Evolutionary conservation across 768 basidiomycete species (phyloP).

Genomic region (Boletus sensibilis): DNA sequence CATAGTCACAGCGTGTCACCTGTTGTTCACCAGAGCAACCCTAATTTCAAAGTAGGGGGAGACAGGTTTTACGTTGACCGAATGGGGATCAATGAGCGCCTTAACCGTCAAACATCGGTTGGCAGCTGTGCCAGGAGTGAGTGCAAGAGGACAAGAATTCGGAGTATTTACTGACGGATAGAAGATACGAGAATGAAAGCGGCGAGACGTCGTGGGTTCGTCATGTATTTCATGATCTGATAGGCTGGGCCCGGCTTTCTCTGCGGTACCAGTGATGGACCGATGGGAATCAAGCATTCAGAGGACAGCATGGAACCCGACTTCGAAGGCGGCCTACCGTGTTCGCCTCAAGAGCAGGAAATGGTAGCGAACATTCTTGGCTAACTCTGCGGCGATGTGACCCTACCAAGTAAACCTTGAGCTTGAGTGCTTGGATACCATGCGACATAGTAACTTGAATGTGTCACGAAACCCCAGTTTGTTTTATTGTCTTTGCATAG

Average conservation of each 20-base stretch:
- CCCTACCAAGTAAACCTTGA: background rate
- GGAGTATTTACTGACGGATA: background rate
- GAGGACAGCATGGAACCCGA: conserved; percentile 3
- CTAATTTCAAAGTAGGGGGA: conserved; percentile 6
- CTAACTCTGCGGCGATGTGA: background rate
- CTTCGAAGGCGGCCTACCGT: background rate
- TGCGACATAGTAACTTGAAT: background rate
- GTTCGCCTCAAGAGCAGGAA: background rate
- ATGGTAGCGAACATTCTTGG: background rate
- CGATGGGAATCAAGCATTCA: conserved; percentile 6
- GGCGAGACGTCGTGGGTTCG: background rate
- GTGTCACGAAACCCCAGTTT: background rate
- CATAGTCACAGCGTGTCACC: background rate
- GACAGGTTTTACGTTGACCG: conserved; percentile 1
- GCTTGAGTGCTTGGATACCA: background rate
- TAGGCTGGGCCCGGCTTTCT: background rate
- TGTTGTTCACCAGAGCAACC: background rate
- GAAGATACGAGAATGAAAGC: background rate
- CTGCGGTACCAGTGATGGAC: background rate
- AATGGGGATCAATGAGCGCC: conserved; percentile 6
- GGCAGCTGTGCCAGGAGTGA: background rate
- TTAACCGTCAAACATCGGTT: background rate
- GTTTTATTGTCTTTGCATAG: background rate
- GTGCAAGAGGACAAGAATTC: background rate
- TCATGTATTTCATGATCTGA: background rate